A percentile compares a stretch with the other conserved stretches of the same genome.
phyloP scores from a whole-genome alignment of 257 asterid genomes.

The Primulina huaijiensis region DNA sequence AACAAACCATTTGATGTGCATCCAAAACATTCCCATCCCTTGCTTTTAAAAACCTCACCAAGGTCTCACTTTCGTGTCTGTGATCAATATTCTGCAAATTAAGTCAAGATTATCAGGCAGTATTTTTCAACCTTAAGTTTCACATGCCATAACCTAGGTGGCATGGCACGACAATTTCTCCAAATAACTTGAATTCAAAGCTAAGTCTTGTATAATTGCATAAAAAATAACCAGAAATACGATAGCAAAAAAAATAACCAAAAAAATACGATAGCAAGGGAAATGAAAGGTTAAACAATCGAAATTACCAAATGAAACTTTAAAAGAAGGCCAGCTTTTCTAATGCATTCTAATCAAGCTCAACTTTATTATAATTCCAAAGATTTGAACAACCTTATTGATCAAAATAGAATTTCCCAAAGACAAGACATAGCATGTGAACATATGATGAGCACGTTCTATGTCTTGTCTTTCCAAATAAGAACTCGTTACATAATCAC shows the following conservation, averaged over 20 bases:
- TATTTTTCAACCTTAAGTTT: not conserved
- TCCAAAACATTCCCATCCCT: slow-evolving; percentile 69
- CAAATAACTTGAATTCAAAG: not conserved
- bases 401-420: too few relatives aligned
- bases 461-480: too few relatives aligned
- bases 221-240: not conserved
- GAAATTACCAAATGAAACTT: not conserved
- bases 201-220: not conserved
- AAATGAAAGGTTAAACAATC: too few relatives aligned
- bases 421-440: too few relatives aligned
- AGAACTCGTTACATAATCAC: too few relatives aligned
- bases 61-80: slow-evolving; percentile 52
- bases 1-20: slow-evolving; percentile 75
- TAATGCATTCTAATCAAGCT: not conserved
- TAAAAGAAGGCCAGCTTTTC: not conserved
- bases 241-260: not conserved
- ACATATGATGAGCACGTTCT: too few relatives aligned
- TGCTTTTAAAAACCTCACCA: slow-evolving; percentile 82
- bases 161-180: not conserved
- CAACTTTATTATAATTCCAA: not conserved
- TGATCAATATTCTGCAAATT: slow-evolving; percentile 65
- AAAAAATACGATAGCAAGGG: not conserved
- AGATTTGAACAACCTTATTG: not conserved
- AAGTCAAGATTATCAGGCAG: slow-evolving; percentile 2
- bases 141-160: not conserved